Evolutionary conservation across 2,329 filamentous ascomycete species (phyloP), one percentile per base, ranked within the genome.

Genomic region (Onygena corvina): DNA sequence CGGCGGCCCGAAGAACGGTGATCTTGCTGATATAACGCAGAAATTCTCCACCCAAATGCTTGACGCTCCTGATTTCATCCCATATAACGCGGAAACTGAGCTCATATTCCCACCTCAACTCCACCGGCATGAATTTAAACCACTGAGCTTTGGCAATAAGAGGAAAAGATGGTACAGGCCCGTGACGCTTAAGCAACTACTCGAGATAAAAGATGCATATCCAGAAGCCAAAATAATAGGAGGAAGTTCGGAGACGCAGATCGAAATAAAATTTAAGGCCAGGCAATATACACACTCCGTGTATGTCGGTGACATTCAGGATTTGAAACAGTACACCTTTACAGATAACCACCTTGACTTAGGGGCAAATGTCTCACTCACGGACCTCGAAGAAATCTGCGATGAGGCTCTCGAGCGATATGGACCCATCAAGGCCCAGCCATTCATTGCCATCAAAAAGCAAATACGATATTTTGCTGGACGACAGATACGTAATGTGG

Each of bases 221-320:
- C 90, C 90, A 0, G 80, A 82, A 21, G 87, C 90, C 3, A 98
- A 96, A 67, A 80, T 98, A 53, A 94, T 98, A 53, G 90, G 88
- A 46, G 92, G 92, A 53, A 94, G 88, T 63, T 94, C 89, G 1
- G 92, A 98, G 66, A 96, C 90, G 0, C 92, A 96, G 67, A 96
- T 98, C 53, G 92, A 98, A 68, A 85, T 93, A 69, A 95, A 94
- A 67, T 96, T 98, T 76, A 96, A 96, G 70, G 87, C 83, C 1
- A 79, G 94, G 73, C 78, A 88, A 58, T 96, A 96, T 62, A 83
- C 83, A 3, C 80, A 86, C 1, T 95, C 89, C 0, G 85, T 98
- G 0, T 96, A 84, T 57, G 85, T 96, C 7, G 89, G 90, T 8
- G 92, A 98, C 60, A 94, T 98, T 51, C 73, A 86, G 0, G 92